phyloP scores from a whole-genome alignment of 2,329 filamentous ascomycete species.

The Neopestalotiopsis rosae region DNA sequence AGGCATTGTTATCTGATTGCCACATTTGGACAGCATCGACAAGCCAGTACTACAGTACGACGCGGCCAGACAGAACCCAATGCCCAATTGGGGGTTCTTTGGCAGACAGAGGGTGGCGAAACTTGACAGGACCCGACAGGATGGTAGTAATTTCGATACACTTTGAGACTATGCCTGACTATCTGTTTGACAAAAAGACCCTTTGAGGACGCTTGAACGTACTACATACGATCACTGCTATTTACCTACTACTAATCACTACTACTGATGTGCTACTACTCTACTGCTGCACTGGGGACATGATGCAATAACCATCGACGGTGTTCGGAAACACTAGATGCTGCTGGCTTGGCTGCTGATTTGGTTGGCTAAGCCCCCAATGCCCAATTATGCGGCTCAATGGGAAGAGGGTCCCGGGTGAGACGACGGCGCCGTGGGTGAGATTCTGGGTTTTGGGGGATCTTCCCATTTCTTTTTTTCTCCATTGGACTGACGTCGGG shows the following conservation, averaged over 20 bases:
- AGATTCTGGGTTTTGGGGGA: neutral
- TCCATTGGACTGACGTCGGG: neutral
- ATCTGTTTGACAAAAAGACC: no score
- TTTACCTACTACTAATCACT: no score
- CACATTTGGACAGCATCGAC: neutral
- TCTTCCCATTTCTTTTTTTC: neutral
- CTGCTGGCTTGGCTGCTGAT: no score
- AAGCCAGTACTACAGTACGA: neutral
- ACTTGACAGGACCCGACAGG: neutral
- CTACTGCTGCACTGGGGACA: no score
- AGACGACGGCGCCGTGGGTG: neutral
- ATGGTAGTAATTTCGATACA: neutral
- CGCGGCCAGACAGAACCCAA: neutral
- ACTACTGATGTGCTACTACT: no score
- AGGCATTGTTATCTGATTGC: neutral
- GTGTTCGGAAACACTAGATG: no score
- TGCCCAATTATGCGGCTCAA: neutral
- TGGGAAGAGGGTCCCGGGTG: conserved; percentile 1
- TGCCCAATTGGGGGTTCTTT: neutral
- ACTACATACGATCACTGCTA: no score
- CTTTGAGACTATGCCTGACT: no score
- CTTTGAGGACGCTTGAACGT: no score
- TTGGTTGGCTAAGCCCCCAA: neutral
- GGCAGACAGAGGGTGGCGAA: neutral
- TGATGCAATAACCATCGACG: no score